A percentile compares a stretch with the other conserved stretches of the same genome.
Conservation (phyloP, 768 basidiomycete genomes). For the Termitomyces heimii region DNA sequence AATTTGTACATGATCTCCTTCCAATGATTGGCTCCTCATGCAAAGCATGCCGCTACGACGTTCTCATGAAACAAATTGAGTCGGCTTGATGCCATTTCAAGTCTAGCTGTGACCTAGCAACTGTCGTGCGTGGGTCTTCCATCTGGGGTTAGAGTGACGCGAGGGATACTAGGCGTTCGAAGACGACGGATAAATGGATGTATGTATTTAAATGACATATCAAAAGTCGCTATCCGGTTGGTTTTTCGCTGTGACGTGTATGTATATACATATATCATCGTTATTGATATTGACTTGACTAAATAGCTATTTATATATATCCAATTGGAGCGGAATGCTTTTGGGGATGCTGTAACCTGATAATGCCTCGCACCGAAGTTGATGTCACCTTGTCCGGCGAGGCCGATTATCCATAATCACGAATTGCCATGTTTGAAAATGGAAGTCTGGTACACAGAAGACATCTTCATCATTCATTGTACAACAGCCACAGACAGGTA, state of each 20-base stretch:
- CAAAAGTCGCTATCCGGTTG: background rate
- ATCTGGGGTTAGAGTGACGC: slow-evolving; percentile 22
- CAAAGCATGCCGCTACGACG: slow-evolving; percentile 28
- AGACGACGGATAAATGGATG: slow-evolving; percentile 7
- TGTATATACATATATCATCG: too few relatives aligned
- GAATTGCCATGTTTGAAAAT: background rate
- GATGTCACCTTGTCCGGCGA: background rate
- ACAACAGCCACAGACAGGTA: background rate
- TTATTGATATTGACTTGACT: background rate
- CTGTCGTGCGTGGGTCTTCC: slow-evolving; percentile 28
- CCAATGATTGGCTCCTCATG: slow-evolving; percentile 38
- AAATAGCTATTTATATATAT: background rate
- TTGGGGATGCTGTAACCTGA: background rate
- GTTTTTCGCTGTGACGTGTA: background rate
- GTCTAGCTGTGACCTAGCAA: slow-evolving; percentile 7
- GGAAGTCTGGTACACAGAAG: background rate
- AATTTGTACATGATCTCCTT: slow-evolving; percentile 18
- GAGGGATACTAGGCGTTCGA: slow-evolving; percentile 5
- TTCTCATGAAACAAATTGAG: background rate
- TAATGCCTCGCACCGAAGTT: background rate
- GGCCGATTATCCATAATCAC: background rate
- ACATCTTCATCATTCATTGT: background rate
- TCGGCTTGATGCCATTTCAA: slow-evolving; percentile 4
- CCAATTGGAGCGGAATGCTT: background rate
- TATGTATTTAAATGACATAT: background rate